Evolutionary conservation across 2,329 filamentous ascomycete genomes (phyloP), one percentile per base, ranked within the genome.

Genomic region (Colletotrichum gigasporum): DNA sequence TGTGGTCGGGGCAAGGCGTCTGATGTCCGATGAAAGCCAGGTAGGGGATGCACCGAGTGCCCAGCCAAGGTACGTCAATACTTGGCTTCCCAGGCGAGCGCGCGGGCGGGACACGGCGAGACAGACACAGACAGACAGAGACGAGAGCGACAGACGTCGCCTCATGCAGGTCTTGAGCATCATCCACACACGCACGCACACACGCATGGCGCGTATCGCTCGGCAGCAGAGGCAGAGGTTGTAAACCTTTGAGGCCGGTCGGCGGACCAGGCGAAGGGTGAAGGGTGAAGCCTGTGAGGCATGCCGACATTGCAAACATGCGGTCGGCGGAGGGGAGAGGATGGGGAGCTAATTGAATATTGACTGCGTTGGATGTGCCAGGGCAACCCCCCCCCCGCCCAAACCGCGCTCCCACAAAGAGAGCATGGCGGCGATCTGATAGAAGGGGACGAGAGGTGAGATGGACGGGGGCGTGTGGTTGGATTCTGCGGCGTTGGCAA

Each of bases 401-500:
- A 30, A 50, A n/a, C n/a, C n/a, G n/a, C n/a, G n/a, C 42, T 58
- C 24, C 54, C 22, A 34, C 34, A 41, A 32, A 48, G 52, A 42
- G 34, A 44, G 61, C 35, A 54, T 35, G 44, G 58, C 44, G 58
- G 59, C 44, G 58, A 63, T 63, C 42, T 63, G 63, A 63, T 65
- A 63, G 63, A 57, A 57, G 37, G 28, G 20, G 41, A 44, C 16
- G n/a, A 52, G 47, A 52, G 24, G 61, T 64, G 61, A 63, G 39
- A 63, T 62, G 58, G 58, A 52, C 24, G 50, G 58, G 62, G 50
- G 63, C 30, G 42, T 65, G 57, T 47, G 48, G 63, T 65, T 62
- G 63, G 50, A 57, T 63, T 63, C 44, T 65, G 58, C 57, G 51
- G 63, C 59, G 58, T 65, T 55, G 51, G 52, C 58, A 57, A 51